Conservation (phyloP, 208 protist species). For the Trypanosoma vivax region DNA sequence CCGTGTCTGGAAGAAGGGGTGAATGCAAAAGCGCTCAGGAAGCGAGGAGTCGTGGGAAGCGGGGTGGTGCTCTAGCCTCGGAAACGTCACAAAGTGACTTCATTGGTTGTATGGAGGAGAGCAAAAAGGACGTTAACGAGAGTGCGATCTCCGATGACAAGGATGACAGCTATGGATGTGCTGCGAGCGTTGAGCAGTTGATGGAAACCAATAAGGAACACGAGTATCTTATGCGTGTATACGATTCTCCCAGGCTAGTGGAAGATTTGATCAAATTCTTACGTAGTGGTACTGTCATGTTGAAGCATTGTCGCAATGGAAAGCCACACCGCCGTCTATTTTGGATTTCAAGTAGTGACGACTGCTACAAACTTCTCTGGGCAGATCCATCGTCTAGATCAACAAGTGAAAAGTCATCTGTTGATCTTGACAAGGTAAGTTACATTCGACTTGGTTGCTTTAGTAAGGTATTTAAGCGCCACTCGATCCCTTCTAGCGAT, state of each 20-base stretch:
- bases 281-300: conserved; percentile 71
- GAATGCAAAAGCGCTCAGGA: too few species aligned
- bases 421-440: conserved; percentile 70
- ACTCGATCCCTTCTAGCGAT: conserved; percentile 47
- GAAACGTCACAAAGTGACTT: too few species aligned
- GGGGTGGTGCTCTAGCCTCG: too few species aligned
- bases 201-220: conserved; percentile 25
- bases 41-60: too few species aligned
- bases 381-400: conserved; percentile 43
- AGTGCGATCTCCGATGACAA: background rate
- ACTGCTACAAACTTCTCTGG: conserved; percentile 63
- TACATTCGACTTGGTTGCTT: conserved; percentile 88
- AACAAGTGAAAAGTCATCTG: conserved; percentile 38
- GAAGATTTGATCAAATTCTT: conserved; percentile 81
- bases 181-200: conserved; percentile 1
- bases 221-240: conserved; percentile 75
- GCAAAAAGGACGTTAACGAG: background rate
- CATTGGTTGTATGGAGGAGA: too few species aligned
- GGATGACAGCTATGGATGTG: conserved; percentile 1
- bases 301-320: conserved; percentile 88
- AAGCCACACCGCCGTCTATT: conserved; percentile 87
- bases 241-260: conserved; percentile 82
- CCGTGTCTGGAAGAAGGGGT: too few species aligned
- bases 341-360: conserved; percentile 59
- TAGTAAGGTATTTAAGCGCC: conserved; percentile 87